Evolutionary conservation across 2,329 filamentous ascomycete genomes (phyloP), one percentile per base, ranked within the genome.

Genomic region (Arthrinium phaeospermum): DNA sequence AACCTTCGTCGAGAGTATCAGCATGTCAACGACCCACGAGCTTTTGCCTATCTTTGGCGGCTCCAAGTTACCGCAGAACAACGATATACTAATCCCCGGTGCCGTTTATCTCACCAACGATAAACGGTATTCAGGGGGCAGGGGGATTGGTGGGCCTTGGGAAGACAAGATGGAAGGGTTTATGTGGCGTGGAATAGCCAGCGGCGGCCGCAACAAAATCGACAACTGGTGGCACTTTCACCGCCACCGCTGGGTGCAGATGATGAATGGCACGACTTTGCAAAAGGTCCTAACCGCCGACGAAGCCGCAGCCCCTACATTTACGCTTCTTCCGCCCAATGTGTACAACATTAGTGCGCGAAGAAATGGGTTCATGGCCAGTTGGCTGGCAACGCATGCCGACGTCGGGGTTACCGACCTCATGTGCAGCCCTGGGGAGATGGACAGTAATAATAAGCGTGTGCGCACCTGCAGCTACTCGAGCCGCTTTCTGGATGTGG

Each of bases 241-340:
- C 70, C 89, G 91, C 30, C 91, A 92, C 75, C 89, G 92, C 7
- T 89, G 93, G 74, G 83, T 93, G 24, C 85, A 90, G 72, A 91
- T 93, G 90, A 83, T 92, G 72, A 93, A 93, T 75, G 86, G 86
- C 12, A 91, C 89, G 1, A 85, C 83, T 24, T 87, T 91, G 37
- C 79, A 79, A 34, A 78, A 80, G 22, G 82, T 87, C 19, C 86
- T 91, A 76, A 76, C 79, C 22, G 77, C 79, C 22, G 79, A 77
- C 47, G 76, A 44, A 61, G 51, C 80, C 69, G 80, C 82, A 27
- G 77, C 86, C 16, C 78, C 81, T 57, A 86, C 86, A 30, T 90
- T 89, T 75, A 82, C 83, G 24, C 78, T 89, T 37, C 85, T 86
- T 57, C 74, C 0, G 75, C 77, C 2, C 75, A 82, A 51, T 87